These are phyloP conservation scores for Coemansia sp. DNA, from an alignment of 192 early-diverging fungal genomes.

Conservation along the genomic window DNA sequence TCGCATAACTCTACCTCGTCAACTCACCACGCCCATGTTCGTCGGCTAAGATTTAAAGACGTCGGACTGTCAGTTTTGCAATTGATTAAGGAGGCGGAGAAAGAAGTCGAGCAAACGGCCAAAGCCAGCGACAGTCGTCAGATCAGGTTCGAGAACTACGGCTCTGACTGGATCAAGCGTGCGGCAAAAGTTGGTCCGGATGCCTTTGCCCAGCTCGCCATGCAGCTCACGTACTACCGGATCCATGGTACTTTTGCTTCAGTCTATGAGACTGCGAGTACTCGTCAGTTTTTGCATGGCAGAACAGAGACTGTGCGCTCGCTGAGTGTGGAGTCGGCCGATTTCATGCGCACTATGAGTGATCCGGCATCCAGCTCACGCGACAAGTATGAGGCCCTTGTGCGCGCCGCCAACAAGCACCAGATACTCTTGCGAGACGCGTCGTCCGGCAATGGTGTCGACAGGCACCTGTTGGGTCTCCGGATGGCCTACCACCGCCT, in stretches of 20 bases:
- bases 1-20: conserved; percentile 34
- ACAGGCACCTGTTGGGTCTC: conserved; percentile 85
- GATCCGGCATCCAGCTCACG: conserved; percentile 35
- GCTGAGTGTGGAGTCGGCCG: conserved; percentile 68
- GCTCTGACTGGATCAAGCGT: conserved; percentile 77
- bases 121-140: conserved; percentile 66
- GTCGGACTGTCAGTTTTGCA: conserved; percentile 31
- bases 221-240: conserved; percentile 86
- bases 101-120: conserved; percentile 57
- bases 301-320: conserved; percentile 89
- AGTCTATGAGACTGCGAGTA: conserved; percentile 87
- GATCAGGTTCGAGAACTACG: conserved; percentile 71
- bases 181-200: conserved; percentile 71
- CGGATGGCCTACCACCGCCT: conserved; percentile 62
- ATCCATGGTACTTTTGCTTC: conserved; percentile 65
- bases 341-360: conserved; percentile 72
- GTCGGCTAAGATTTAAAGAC: conserved; percentile 29
- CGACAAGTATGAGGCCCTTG: conserved; percentile 60
- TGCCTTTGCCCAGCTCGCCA: conserved; percentile 84
- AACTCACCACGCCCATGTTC: conserved; percentile 64
- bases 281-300: conserved; percentile 79
- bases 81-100: conserved; percentile 60
- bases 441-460: conserved; percentile 79
- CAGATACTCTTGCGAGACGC: conserved; percentile 67
- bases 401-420: conserved; percentile 71